Conservation (phyloP, 108 stramenopile species). For the Cyclotella kingstonii region DNA sequence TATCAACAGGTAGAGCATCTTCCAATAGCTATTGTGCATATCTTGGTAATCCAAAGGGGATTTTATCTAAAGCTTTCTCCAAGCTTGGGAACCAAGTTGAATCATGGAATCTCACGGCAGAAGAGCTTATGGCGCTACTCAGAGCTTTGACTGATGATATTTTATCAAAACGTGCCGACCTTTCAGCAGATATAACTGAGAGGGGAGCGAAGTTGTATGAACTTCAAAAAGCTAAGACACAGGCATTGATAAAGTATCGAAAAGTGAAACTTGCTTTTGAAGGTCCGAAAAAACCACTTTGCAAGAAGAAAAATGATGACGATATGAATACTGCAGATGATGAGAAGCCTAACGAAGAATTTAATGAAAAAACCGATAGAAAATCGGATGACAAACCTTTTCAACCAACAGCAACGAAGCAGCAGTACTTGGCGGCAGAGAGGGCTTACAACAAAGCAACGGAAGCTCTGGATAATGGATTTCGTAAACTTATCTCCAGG, state of each 20-base stretch:
- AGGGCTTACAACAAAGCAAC: slow-evolving; percentile 62
- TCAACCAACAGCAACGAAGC: slow-evolving; percentile 56
- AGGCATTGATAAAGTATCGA: slow-evolving; percentile 60
- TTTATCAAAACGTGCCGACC: slow-evolving; percentile 50
- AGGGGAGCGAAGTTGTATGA: slow-evolving; percentile 62
- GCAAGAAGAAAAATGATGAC: slow-evolving; percentile 23
- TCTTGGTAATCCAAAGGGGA: slow-evolving; percentile 41
- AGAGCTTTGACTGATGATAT: slow-evolving; percentile 75
- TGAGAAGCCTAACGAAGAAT: slow-evolving; percentile 17
- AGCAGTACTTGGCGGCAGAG: slow-evolving; percentile 52
- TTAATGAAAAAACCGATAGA: slow-evolving; percentile 25
- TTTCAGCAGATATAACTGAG: slow-evolving; percentile 53
- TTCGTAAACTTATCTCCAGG: slow-evolving; percentile 55
- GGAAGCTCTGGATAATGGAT: slow-evolving; percentile 72
- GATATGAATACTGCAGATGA: slow-evolving; percentile 27
- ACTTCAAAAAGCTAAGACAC: slow-evolving; percentile 60
- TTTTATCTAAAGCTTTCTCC: slow-evolving; percentile 36
- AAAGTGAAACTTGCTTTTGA: slow-evolving; percentile 62
- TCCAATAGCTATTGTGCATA: slow-evolving; percentile 47
- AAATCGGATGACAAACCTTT: slow-evolving; percentile 14
- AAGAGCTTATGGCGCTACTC: slow-evolving; percentile 70
- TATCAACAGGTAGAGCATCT: too few species aligned
- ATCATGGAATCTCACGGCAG: slow-evolving; percentile 75
- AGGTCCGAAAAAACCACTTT: slow-evolving; percentile 52
- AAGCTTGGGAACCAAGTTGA: slow-evolving; percentile 58